Evolutionary conservation across 2,329 filamentous ascomycete genomes (phyloP).

Genomic region (Colletotrichum tropicale): DNA sequence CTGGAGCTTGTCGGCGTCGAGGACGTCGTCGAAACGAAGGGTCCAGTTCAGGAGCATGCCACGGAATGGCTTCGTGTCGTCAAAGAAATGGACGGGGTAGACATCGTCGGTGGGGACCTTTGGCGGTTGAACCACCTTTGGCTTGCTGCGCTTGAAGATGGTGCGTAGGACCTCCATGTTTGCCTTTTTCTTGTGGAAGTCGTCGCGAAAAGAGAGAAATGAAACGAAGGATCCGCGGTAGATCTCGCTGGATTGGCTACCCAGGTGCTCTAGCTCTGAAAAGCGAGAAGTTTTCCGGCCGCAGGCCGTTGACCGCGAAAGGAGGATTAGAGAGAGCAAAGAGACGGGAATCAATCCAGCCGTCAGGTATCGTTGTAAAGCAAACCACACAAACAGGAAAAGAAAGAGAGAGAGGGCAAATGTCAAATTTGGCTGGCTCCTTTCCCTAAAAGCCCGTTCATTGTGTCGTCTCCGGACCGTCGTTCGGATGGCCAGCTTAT

Average conservation of each 20-base stretch:
- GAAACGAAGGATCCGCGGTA: not conserved
- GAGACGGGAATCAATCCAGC: not conserved
- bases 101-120: slow-evolving; percentile 27
- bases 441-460: not conserved
- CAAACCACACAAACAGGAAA: not conserved
- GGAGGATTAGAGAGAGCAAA: not conserved
- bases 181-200: not conserved
- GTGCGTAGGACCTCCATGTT: slow-evolving; percentile 1
- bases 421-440: not conserved
- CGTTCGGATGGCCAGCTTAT: slow-evolving; percentile 13
- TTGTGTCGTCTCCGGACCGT: not conserved
- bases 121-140: not conserved
- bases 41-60: slow-evolving; percentile 34
- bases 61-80: slow-evolving; percentile 28
- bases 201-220: not conserved
- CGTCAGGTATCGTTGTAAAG: not conserved
- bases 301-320: not conserved
- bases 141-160: not conserved
- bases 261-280: slow-evolving; percentile 9
- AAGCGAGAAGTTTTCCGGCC: not conserved
- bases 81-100: slow-evolving; percentile 35
- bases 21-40: slow-evolving; percentile 49
- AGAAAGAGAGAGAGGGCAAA: not conserved
- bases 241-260: not conserved
- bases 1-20: slow-evolving; percentile 44